Conservation (phyloP, 2,329 filamentous ascomycete species). For the Proliferodiscus dingleyae region DNA sequence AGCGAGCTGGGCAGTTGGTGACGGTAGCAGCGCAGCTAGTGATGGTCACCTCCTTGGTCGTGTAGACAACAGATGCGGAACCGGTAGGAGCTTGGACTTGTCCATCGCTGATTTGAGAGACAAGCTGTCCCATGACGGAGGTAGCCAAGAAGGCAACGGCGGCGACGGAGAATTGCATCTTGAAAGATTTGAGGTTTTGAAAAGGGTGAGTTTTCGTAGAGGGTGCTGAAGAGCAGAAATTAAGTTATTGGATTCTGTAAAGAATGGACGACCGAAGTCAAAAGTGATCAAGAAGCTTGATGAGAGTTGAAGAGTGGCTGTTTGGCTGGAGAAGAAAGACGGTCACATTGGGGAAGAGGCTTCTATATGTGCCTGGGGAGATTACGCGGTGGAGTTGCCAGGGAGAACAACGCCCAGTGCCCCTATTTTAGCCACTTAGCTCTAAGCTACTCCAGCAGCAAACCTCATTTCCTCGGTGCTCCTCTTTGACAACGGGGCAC, state of each 20-base stretch:
- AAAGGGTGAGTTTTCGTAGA: conserved; percentile 10
- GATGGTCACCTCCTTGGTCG: conserved; percentile 46
- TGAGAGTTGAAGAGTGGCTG: conserved; percentile 22
- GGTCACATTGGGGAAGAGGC: conserved; percentile 2
- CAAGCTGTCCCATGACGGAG: conserved; percentile 10
- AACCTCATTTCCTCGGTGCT: conserved; percentile 3
- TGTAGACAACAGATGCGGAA: conserved; percentile 33
- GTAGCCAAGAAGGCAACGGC: conserved; percentile 31
- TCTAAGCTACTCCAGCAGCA: background rate
- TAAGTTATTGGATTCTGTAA: conserved; percentile 19
- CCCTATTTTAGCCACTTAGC: conserved; percentile 7
- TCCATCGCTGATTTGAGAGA: background rate
- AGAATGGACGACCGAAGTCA: conserved; percentile 32
- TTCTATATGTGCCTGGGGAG: conserved; percentile 21
- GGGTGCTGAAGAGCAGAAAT: conserved; percentile 20
- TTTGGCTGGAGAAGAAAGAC: conserved; percentile 19
- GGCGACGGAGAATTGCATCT: conserved; percentile 33
- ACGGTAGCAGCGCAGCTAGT: conserved; percentile 45
- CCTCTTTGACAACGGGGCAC: background rate
- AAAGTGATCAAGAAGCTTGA: conserved; percentile 18
- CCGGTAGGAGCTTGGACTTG: background rate
- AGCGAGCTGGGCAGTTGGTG: conserved; percentile 37
- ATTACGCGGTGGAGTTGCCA: conserved; percentile 8
- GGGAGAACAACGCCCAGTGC: conserved; percentile 2
- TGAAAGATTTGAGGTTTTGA: conserved; percentile 20